Percentiles rank a stretch among this genome's conserved stretches.
Conservation (phyloP, 306 rosid species). For the Cicer chorassanicum region DNA sequence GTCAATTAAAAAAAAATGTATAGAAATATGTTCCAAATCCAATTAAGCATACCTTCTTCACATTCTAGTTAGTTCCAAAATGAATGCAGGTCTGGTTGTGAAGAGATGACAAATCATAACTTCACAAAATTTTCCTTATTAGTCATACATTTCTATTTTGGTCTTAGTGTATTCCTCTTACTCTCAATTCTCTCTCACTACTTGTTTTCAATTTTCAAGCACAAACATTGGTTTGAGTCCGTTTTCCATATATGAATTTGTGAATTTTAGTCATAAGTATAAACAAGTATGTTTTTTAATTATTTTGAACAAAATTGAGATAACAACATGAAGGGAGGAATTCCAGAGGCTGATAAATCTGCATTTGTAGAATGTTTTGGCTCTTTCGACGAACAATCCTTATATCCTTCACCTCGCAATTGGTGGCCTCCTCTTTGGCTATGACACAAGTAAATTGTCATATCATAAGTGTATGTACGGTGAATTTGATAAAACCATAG, state of each 20-base stretch:
- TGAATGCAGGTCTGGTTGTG: neutral
- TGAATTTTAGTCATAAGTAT: neutral
- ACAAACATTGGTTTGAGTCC: neutral
- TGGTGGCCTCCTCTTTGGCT: slow-evolving; percentile 48
- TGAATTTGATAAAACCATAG: too few relatives aligned
- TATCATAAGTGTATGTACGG: too few relatives aligned
- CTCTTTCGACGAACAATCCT: slow-evolving; percentile 45
- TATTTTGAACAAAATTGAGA: neutral
- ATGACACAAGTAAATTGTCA: slow-evolving; percentile 42
- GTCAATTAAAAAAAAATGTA: too few relatives aligned
- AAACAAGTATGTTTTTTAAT: neutral
- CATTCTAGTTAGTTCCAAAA: neutral
- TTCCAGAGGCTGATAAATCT: slow-evolving; percentile 31
- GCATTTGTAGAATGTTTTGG: slow-evolving; percentile 45
- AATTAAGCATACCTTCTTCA: too few relatives aligned
- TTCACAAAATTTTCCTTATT: neutral
- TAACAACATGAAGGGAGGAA: slow-evolving; percentile 40
- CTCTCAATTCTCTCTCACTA: neutral
- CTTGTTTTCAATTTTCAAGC: neutral
- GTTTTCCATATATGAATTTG: neutral
- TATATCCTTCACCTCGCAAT: slow-evolving; percentile 46
- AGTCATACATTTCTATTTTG: neutral
- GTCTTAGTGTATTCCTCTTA: neutral
- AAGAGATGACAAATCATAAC: neutral
- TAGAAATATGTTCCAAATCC: too few relatives aligned